Percentiles rank a stretch among this genome's conserved stretches.
These are phyloP conservation scores for Typha latifolia DNA, from an alignment of 176 grass and related monocot species.

Conservation along the genomic window DNA sequence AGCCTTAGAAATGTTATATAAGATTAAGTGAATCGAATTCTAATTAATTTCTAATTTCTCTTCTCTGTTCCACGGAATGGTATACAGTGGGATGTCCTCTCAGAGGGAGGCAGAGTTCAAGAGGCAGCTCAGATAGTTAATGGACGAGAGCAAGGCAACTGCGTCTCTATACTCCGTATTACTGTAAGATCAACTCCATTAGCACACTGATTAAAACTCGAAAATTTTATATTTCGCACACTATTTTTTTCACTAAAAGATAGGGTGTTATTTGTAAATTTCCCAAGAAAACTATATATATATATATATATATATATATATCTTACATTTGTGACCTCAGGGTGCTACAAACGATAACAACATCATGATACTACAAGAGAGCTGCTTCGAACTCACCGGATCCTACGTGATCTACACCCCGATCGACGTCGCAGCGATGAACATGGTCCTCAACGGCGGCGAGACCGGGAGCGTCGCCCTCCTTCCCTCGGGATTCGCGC, in stretches of 20 bases:
- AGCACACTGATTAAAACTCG: too few species aligned
- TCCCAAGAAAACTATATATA: neutral
- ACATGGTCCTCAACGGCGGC: conserved; percentile 8
- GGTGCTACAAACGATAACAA: conserved; percentile 10
- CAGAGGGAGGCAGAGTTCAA: conserved; percentile 18
- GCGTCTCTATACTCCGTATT: conserved; percentile 40
- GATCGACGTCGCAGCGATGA: conserved; percentile 19
- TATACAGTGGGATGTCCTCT: conserved; percentile 53
- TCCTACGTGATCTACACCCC: conserved; percentile 50
- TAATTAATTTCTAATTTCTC: neutral
- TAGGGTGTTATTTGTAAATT: too few species aligned
- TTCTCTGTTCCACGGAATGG: neutral
- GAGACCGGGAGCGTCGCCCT: conserved; percentile 8
- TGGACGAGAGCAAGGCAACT: conserved; percentile 21
- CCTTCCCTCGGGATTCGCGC: conserved; percentile 34
- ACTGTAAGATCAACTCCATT: conserved; percentile 23
- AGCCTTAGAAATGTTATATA: too few species aligned
- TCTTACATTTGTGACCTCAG: neutral
- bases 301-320: too few species aligned
- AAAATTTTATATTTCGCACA: neutral
- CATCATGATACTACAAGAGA: conserved; percentile 60
- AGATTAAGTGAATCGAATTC: neutral
- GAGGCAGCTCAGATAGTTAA: conserved; percentile 34
- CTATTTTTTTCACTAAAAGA: too few species aligned
- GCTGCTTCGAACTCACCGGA: conserved; percentile 27